Percentiles rank a stretch among this genome's conserved stretches.
Evolutionary conservation across 2,329 filamentous ascomycete genomes (phyloP).

Genomic region (Ustilaginoidea virens): DNA sequence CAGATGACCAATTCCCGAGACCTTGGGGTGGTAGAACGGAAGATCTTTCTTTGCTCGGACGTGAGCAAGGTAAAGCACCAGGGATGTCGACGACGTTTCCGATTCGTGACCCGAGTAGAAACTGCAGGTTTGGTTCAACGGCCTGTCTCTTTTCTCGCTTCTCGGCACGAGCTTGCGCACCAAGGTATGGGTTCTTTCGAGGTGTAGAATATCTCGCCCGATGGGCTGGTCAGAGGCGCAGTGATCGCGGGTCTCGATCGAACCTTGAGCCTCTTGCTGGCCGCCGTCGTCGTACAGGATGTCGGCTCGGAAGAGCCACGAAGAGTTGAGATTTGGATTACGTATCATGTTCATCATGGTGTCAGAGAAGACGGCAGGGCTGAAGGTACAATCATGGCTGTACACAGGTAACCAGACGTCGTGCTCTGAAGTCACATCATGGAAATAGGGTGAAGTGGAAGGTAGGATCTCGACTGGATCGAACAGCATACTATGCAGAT

Average conservation of each 20-base stretch:
- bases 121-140: conserved; percentile 71
- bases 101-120: conserved; percentile 34
- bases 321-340: conserved; percentile 69
- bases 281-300: conserved; percentile 34
- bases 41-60: conserved; percentile 42
- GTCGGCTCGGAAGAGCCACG: conserved; percentile 64
- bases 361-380: conserved; percentile 43
- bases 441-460: conserved; percentile 12
- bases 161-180: conserved; percentile 68
- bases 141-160: conserved; percentile 59
- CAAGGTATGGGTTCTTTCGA: conserved; percentile 42
- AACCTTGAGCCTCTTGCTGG: conserved; percentile 6
- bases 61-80: conserved; percentile 68
- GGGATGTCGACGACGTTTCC: conserved; percentile 12
- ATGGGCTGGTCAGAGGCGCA: conserved; percentile 4
- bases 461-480: conserved; percentile 14
- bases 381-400: conserved; percentile 44
- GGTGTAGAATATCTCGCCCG: conserved; percentile 9
- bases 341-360: conserved; percentile 62
- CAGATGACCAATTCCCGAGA: conserved; percentile 59
- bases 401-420: conserved; percentile 37
- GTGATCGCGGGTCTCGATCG: background rate
- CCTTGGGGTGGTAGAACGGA: conserved; percentile 78
- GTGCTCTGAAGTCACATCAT: conserved; percentile 9
- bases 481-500: conserved; percentile 9